Conservation (phyloP, 345 rosid genomes). For the Turnera subulata region DNA sequence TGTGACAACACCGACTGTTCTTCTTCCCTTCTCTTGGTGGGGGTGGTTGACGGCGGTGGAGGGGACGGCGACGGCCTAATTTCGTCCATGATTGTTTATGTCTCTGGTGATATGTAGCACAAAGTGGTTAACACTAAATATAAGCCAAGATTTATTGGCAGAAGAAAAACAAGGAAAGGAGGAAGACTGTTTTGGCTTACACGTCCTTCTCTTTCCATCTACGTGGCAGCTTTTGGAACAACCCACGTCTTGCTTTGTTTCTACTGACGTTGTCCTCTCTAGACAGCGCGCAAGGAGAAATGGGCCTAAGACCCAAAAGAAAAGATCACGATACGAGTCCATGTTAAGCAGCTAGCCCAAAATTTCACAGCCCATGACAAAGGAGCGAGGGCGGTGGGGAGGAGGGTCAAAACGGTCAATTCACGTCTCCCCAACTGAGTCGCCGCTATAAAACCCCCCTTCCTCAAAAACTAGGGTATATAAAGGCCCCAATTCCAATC, state of each 20-base stretch:
- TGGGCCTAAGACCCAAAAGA: neutral
- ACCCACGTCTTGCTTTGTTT: neutral
- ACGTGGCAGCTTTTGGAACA: constrained; percentile 1
- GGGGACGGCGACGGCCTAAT: constrained; percentile 19
- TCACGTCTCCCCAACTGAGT: constrained; percentile 1
- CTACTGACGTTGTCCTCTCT: neutral
- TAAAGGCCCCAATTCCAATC: constrained; percentile 49
- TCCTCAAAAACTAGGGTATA: constrained; percentile 89
- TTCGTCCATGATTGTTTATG: constrained; percentile 23
- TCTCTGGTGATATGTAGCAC: neutral
- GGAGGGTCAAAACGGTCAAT: constrained; percentile 33
- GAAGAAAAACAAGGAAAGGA: too few relatives aligned
- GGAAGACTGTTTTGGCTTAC: neutral
- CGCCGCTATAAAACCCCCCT: constrained; percentile 57
- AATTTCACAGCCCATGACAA: neutral
- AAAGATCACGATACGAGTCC: too few relatives aligned
- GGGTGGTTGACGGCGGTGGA: neutral
- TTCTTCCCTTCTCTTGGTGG: constrained; percentile 3
- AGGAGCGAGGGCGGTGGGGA: neutral
- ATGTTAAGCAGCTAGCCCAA: neutral
- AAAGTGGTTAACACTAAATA: neutral
- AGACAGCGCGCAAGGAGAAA: too few relatives aligned
- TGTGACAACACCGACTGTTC: constrained; percentile 25
- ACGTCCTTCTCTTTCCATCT: neutral
- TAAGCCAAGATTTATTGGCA: too few relatives aligned